Evolutionary conservation across 2,329 filamentous ascomycete species (phyloP), one percentile per base, ranked within the genome.

Genomic region (Ceratocystis cubensis): DNA sequence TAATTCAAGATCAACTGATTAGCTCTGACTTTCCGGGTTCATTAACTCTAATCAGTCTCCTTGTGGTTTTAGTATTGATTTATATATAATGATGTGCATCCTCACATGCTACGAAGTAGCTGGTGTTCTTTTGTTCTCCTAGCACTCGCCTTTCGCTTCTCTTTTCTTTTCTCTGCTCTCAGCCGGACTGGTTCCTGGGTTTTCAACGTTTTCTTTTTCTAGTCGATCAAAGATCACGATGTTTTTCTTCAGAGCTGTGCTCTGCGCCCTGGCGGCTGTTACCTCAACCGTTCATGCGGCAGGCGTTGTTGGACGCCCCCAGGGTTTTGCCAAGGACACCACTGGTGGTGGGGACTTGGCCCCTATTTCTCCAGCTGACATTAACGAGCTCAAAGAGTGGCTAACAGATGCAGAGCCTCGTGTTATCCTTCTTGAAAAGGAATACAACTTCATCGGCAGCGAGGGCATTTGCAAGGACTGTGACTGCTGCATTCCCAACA

Each of bases 341-440:
- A 83, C 81, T 37, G 81, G 81, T 61, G 81, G 81, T 70, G 80
- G 80, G 33, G 74, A 70, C 65, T 80, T 79, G 13, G 73, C 76
- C 17, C 75, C 79, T 3, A 70, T 69, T 0, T 76, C 77, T 59
- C 80, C 80, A n/a, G 73, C 72, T 15, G 76, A 75, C 33, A 78
- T 74, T 25, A 75, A 74, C 17, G 76, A 84, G 74, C 77, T 75
- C 46, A 70, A 67, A 48, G 66, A 59, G 28, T 74, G 72, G 67
- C 71, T 75, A 44, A 72, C 70, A 4, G 73, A 74, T 46, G 69
- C 70, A 28, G 70, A 72, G 68, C 69, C 75, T 7, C 74, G 74
- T 2, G 74, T 76, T 41, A 76, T 77, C 63, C 71, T 77, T 56
- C 67, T 77, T 45, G 72, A 76, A 59, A 69, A 73, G 67, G 72